phyloP scores from a whole-genome alignment of 352 stramenopile genomes.

The Pythium pectinolyticum region DNA sequence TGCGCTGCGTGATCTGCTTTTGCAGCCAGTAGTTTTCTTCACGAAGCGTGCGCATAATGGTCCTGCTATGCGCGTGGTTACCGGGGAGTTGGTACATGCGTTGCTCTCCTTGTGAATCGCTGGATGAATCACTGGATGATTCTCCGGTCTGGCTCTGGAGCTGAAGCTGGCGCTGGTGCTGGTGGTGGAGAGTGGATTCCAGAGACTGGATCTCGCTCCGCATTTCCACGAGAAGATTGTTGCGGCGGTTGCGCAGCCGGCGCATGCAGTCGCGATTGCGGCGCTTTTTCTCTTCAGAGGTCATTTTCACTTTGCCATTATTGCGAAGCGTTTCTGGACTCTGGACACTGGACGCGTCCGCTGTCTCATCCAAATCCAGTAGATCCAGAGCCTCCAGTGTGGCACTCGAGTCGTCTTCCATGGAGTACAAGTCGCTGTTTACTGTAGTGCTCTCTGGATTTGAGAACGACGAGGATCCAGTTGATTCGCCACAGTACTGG shows the following conservation, averaged over 20 bases:
- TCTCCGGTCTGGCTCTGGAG: not conserved
- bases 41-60: slow-evolving; percentile 21
- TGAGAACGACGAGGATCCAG: too few species aligned
- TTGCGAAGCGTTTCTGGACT: not conserved
- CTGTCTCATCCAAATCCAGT: too few species aligned
- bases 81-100: not conserved
- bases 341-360: not conserved
- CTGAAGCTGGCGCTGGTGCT: too few species aligned
- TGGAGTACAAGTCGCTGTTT: too few species aligned
- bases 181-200: slow-evolving; percentile 15
- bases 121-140: not conserved
- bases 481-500: too few species aligned
- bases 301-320: slow-evolving; percentile 17
- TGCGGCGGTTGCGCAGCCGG: slow-evolving; percentile 23
- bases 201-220: slow-evolving; percentile 20
- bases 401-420: too few species aligned
- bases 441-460: too few species aligned
- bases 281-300: slow-evolving; percentile 28
- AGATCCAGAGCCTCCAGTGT: too few species aligned
- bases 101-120: not conserved
- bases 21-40: slow-evolving; percentile 39
- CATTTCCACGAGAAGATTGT: slow-evolving; percentile 18
- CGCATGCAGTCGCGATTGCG: slow-evolving; percentile 34
- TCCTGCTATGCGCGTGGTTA: slow-evolving; percentile 23
- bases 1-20: slow-evolving; percentile 20